phyloP scores from a whole-genome alignment of 345 rosid species.

The Salix dunnii region DNA sequence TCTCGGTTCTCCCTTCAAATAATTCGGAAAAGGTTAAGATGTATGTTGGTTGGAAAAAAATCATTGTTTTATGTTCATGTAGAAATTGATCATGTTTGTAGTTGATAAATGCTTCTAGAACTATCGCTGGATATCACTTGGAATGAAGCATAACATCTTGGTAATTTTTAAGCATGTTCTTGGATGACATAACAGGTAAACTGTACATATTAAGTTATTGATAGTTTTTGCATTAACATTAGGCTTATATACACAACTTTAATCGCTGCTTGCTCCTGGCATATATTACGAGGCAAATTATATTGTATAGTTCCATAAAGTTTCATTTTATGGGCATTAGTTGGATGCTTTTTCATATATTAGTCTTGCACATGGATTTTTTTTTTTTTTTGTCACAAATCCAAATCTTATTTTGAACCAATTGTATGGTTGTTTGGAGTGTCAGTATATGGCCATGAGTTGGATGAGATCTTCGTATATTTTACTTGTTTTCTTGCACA shows the following conservation, averaged over 20 bases:
- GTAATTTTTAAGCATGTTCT: neutral
- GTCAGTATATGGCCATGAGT: neutral
- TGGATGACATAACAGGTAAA: neutral
- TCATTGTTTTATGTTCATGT: neutral
- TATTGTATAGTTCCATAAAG: neutral
- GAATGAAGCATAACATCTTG: neutral
- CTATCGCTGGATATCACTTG: neutral
- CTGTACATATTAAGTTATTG: neutral
- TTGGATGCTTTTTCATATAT: neutral
- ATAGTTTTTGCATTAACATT: neutral
- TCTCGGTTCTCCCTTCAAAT: neutral
- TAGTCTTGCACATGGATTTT: neutral
- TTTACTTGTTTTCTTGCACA: neutral
- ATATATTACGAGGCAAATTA: neutral
- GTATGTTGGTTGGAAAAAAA: neutral
- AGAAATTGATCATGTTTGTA: neutral
- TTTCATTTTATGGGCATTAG: neutral
- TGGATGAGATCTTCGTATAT: neutral
- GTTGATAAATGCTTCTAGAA: neutral
- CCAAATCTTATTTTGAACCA: neutral
- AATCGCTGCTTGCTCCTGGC: neutral
- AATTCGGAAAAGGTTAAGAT: neutral
- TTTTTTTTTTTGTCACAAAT: too few relatives aligned
- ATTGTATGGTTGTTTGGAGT: neutral
- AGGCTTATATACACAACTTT: neutral